These are phyloP conservation scores for Fusarium stilboides DNA, from an alignment of 2,329 filamentous ascomycete genomes.

Conservation along the genomic window DNA sequence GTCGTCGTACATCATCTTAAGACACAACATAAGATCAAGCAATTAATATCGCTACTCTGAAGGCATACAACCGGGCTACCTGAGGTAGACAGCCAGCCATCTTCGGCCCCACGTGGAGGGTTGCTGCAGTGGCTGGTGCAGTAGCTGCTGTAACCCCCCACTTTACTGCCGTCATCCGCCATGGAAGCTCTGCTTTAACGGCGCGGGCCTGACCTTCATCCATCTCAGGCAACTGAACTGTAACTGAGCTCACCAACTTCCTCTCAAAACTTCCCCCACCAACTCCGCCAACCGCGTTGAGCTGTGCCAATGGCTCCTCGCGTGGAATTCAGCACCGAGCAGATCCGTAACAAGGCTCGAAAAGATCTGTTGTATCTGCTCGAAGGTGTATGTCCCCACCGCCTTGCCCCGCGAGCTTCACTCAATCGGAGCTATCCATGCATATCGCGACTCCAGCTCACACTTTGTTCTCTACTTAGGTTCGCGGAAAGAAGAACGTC, in stretches of 20 bases:
- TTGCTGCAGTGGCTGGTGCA: not conserved
- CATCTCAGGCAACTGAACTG: not conserved
- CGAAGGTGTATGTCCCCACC: conserved; percentile 83
- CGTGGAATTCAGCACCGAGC: conserved; percentile 79
- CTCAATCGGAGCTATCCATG: conserved; percentile 5
- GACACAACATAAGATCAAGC: not conserved
- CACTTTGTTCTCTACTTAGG: conserved; percentile 66
- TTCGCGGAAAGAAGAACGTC: conserved; percentile 98
- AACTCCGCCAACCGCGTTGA: conserved; percentile 56
- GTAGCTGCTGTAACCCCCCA: conserved; percentile 25
- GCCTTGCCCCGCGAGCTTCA: conserved; percentile 33
- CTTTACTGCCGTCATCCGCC: conserved; percentile 42
- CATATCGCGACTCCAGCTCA: conserved; percentile 23
- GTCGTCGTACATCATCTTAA: not conserved
- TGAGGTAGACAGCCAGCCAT: not conserved
- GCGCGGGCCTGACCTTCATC: conserved; percentile 15
- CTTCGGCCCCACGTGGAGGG: conserved; percentile 18
- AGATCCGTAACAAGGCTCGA: conserved; percentile 85
- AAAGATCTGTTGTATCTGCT: conserved; percentile 92
- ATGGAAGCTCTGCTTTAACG: conserved; percentile 24
- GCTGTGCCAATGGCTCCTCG: conserved; percentile 75
- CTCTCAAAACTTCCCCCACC: conserved; percentile 19
- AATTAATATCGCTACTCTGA: not conserved
- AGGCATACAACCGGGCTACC: not conserved
- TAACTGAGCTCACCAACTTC: conserved; percentile 37